Evolutionary conservation across 2,329 filamentous ascomycete species (phyloP).

Genomic region (Waltergamsia citrina): DNA sequence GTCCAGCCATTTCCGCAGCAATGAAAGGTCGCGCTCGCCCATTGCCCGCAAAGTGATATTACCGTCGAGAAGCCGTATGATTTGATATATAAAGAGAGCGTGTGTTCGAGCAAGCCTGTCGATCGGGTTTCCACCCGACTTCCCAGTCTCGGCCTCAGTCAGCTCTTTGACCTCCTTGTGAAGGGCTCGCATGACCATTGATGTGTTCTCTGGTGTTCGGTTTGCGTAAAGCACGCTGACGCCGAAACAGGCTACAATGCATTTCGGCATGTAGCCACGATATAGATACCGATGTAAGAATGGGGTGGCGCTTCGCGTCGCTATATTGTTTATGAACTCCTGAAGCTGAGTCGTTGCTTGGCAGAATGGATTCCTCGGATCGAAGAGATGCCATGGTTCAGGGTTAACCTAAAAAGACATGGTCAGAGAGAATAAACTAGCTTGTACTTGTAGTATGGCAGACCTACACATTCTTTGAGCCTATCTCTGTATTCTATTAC

Average conservation of each 20-base stretch:
- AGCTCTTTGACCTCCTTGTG: too few relatives aligned
- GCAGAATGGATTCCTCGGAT: slow-evolving; percentile 14
- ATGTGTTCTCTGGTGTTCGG: slow-evolving; percentile 14
- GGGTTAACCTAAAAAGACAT: slow-evolving; percentile 8
- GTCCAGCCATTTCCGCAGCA: too few relatives aligned
- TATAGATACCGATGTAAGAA: slow-evolving; percentile 20
- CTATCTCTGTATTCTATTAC: too few relatives aligned
- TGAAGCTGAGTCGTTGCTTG: slow-evolving; percentile 15
- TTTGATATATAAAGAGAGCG: too few relatives aligned
- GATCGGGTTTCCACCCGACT: too few relatives aligned
- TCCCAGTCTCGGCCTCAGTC: too few relatives aligned
- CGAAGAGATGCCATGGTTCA: slow-evolving; percentile 16
- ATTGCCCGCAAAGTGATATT: too few relatives aligned
- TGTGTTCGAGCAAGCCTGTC: too few relatives aligned
- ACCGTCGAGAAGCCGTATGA: too few relatives aligned
- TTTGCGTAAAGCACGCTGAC: slow-evolving; percentile 17
- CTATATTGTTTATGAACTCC: slow-evolving; percentile 14
- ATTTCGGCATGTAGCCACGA: slow-evolving; percentile 12
- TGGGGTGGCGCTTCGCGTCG: slow-evolving; percentile 14
- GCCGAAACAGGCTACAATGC: slow-evolving; percentile 19
- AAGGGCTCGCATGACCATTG: slow-evolving; percentile 17
- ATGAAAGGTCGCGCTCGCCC: too few relatives aligned
- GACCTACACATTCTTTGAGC: too few relatives aligned
- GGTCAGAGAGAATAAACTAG: not conserved
- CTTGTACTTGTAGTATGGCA: too few relatives aligned